phyloP scores from a whole-genome alignment of 2,329 filamentous ascomycete genomes.

The Pseudogymnoascus destructans region DNA sequence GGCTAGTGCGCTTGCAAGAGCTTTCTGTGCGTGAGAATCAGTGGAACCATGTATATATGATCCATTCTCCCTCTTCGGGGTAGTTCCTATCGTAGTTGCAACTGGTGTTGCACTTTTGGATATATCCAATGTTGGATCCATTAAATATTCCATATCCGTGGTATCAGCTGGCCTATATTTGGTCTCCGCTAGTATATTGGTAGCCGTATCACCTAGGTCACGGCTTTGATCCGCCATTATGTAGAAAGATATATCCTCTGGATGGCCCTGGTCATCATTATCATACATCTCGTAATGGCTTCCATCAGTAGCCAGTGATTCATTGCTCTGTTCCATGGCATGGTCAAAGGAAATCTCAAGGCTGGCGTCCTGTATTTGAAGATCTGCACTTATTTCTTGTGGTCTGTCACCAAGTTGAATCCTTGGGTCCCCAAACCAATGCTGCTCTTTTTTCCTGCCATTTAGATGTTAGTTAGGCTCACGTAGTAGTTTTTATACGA shows the following conservation, averaged over 20 bases:
- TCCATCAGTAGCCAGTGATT: not conserved
- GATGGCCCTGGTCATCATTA: not conserved
- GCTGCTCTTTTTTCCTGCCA: conserved; percentile 9
- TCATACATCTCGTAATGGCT: not conserved
- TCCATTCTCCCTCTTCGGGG: not conserved
- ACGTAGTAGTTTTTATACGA: conserved; percentile 1
- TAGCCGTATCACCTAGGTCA: not conserved
- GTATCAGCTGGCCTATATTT: not conserved
- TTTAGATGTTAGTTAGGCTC: conserved; percentile 5
- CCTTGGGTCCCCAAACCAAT: not conserved
- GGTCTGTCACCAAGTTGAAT: conserved; percentile 16
- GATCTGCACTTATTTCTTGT: conserved; percentile 10
- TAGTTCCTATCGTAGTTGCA: not conserved
- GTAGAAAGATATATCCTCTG: not conserved
- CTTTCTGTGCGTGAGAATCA: not conserved
- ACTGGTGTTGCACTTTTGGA: not conserved
- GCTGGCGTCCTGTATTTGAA: conserved; percentile 9
- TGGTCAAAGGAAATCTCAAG: conserved; percentile 10
- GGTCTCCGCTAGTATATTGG: not conserved
- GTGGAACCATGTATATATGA: not conserved
- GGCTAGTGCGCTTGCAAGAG: not conserved
- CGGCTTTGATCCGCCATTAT: not conserved
- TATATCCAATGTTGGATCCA: not conserved
- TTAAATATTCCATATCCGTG: not conserved
- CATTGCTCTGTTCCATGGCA: conserved; percentile 6